Base-by-base conservation (phyloP, 305 asterid species). In the Solanum chacoense region DNA sequence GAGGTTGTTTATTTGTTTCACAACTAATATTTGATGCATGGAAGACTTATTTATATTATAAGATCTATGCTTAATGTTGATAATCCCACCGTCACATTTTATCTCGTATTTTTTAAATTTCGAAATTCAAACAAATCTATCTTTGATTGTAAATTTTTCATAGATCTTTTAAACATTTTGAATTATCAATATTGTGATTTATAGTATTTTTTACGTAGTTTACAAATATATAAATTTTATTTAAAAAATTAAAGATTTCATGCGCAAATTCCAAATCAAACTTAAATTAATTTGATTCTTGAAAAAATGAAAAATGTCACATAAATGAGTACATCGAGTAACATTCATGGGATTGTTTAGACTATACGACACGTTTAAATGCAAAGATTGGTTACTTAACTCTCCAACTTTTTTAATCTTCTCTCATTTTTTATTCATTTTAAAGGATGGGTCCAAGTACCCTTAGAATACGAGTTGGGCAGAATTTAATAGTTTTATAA, bases 11-110 rank as follows among this genome's bases (percentile, higher is more conserved):
- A 92, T 89, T 94, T 22, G 93, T 84, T 84, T 24, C 74, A 55
- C 94, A 92, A 91, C 94, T 89, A 92, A 91, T 93, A 18, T 3
- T 24, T 40, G 37, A 38, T 88, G 91, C 89, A 89, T 89, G 75
- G 83, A 37, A 80, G 74, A 79, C 24, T 81, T 81, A 93, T 93
- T 90, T 92, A 87, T 93, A 55, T 55, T 55, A 55, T 55, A 55
- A 42, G n/a, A 55, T 55, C 10, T 55, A 55, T 55, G 67, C 11
- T 16, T 50, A 55, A 55, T 18, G 22, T 55, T 55, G 8, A 55
- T 2, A 18, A 0, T 55, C 4, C 65, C 9, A 6, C 8, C 4
- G 4, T 55, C 0, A 7, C 1, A 55, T 55, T 55, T 55, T 18
- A 55, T 13, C 0, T 7, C 2, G 2, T 2, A 55, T 0, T 18